phyloP scores from a whole-genome alignment of 1,284 basidiomycete genomes.

The Melampsora larici-populina region DNA sequence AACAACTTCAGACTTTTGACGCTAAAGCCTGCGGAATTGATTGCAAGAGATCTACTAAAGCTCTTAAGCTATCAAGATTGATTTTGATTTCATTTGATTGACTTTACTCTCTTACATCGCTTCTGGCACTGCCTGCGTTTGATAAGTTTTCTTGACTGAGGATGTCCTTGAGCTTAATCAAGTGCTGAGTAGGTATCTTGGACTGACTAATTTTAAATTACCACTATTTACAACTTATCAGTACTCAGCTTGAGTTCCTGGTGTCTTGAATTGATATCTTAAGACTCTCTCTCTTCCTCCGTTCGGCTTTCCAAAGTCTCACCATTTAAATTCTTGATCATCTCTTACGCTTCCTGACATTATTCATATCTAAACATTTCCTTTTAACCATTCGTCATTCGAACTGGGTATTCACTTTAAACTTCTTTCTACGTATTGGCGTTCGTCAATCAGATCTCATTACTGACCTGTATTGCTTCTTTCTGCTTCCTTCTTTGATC shows the following conservation, averaged over 20 bases:
- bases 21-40: neutral
- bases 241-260: neutral
- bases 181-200: neutral
- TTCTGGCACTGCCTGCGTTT: conserved; percentile 8
- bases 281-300: neutral
- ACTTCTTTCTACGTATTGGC: neutral
- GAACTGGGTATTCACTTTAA: neutral
- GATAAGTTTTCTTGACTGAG: neutral
- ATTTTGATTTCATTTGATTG: no score
- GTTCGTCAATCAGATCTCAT: neutral
- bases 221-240: neutral
- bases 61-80: no score
- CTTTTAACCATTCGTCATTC: no score
- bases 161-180: neutral
- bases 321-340: neutral
- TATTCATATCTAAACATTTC: neutral
- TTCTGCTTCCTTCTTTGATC: neutral
- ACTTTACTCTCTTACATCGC: neutral
- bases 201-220: neutral
- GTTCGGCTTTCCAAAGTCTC: neutral
- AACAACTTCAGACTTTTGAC: neutral
- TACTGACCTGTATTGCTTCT: neutral
- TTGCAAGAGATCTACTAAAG: neutral
- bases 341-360: neutral
- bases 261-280: no score